Percentiles rank a stretch among this genome's conserved stretches.
Conservation (phyloP, 2,329 filamentous ascomycete species). For the Paecilomyces sp. region DNA sequence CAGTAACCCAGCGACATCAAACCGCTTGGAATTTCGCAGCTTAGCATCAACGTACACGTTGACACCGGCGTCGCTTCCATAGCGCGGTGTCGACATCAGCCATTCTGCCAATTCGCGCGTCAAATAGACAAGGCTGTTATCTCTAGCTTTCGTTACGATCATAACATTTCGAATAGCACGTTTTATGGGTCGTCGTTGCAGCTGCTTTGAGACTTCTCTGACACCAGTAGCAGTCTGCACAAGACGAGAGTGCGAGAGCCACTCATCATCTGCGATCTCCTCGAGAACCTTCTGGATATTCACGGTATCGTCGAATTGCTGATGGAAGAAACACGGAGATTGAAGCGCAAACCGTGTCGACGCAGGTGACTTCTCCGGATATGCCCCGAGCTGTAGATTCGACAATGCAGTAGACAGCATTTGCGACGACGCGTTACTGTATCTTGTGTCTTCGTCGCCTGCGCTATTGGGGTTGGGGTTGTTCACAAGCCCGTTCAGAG, state of each 20-base stretch:
- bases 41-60: conserved; percentile 99
- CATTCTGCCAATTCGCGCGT: conserved; percentile 83
- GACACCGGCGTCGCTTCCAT: conserved; percentile 82
- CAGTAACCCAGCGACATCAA: conserved; percentile 66
- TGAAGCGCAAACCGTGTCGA: conserved; percentile 59
- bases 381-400: conserved; percentile 38
- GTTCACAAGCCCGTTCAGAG: conserved; percentile 53
- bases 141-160: conserved; percentile 96
- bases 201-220: conserved; percentile 88
- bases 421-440: conserved; percentile 46
- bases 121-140: conserved; percentile 84
- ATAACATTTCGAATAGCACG: conserved; percentile 89
- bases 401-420: conserved; percentile 56
- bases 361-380: conserved; percentile 38
- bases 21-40: conserved; percentile 78
- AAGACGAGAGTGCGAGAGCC: conserved; percentile 85
- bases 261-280: conserved; percentile 81
- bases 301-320: conserved; percentile 91
- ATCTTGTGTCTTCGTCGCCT: conserved; percentile 20
- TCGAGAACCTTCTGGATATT: conserved; percentile 92
- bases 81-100: conserved; percentile 81
- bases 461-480: conserved; percentile 11
- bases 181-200: conserved; percentile 86
- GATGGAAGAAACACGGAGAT: conserved; percentile 96
- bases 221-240: conserved; percentile 94